Percentiles rank a stretch among this genome's conserved stretches.
phyloP scores from a whole-genome alignment of 352 stramenopile species.

The Pythium plurisporium region DNA sequence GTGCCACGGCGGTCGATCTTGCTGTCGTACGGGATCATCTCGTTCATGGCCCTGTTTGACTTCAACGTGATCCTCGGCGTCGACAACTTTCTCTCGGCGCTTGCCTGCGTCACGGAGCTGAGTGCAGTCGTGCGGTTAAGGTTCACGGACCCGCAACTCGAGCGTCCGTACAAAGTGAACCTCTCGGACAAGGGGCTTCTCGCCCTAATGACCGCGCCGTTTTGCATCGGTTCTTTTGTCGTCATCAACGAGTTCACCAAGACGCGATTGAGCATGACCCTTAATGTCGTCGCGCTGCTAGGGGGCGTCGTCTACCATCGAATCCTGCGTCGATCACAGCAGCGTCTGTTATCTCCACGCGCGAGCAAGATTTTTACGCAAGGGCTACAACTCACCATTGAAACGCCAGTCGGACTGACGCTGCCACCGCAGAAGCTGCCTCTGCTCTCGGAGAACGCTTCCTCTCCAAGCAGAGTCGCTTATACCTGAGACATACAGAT shows the following conservation, averaged over 20 bases:
- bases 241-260: constrained; percentile 71
- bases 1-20: constrained; percentile 68
- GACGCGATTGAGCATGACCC: constrained; percentile 43
- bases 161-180: constrained; percentile 74
- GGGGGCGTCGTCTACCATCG: constrained; percentile 53
- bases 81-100: constrained; percentile 92
- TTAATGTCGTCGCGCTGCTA: constrained; percentile 49
- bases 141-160: constrained; percentile 60
- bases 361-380: constrained; percentile 20
- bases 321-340: constrained; percentile 32
- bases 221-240: constrained; percentile 55
- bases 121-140: constrained; percentile 88
- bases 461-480: not conserved
- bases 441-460: constrained; percentile 1
- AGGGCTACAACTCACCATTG: constrained; percentile 11
- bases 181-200: constrained; percentile 52
- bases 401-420: constrained; percentile 7
- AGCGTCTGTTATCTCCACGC: constrained; percentile 12
- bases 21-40: constrained; percentile 82
- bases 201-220: constrained; percentile 42
- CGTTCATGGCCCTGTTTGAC: constrained; percentile 85
- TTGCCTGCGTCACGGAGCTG: constrained; percentile 90
- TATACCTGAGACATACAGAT: constrained; percentile 12
- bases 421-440: constrained; percentile 13
- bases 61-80: constrained; percentile 89